A percentile compares a stretch with the other conserved stretches of the same genome.
phyloP scores from a whole-genome alignment of 2,329 filamentous ascomycete genomes.

The Calonectria pseudoreteaudii region DNA sequence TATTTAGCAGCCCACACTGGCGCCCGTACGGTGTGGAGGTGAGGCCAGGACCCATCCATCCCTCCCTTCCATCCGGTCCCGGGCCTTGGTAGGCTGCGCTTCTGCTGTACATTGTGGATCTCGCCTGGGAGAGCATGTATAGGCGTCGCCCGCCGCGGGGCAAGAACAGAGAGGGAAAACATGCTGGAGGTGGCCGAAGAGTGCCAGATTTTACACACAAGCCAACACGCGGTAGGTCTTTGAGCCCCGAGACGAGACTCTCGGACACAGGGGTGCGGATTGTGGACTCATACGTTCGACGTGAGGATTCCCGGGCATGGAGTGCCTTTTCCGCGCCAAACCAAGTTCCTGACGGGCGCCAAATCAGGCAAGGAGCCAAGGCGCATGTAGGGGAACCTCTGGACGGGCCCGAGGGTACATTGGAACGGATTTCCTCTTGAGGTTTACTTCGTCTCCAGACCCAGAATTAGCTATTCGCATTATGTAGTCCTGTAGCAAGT shows the following conservation, averaged over 20 bases:
- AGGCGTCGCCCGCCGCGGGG: conserved; percentile 14
- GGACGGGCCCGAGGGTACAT: conserved; percentile 13
- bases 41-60: conserved; percentile 17
- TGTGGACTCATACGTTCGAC: conserved; percentile 3
- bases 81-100: conserved; percentile 5
- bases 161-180: background rate
- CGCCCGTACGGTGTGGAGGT: conserved; percentile 23
- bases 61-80: conserved; percentile 6
- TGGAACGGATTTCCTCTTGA: conserved; percentile 19
- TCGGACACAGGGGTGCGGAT: conserved; percentile 1
- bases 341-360: conserved; percentile 7
- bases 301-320: conserved; percentile 7
- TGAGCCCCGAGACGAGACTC: conserved; percentile 10
- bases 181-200: background rate
- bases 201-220: background rate
- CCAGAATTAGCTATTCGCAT: conserved; percentile 21
- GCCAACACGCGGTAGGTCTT: background rate
- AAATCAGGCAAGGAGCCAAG: conserved; percentile 16
- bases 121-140: background rate
- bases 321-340: background rate
- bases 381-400: conserved; percentile 8
- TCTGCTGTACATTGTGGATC: background rate
- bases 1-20: conserved; percentile 12
- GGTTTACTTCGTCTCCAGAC: conserved; percentile 21
- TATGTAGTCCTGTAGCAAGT: conserved; percentile 20